These are phyloP conservation scores for Amyloporia xantha DNA, from an alignment of 768 basidiomycete species.

Conservation along the genomic window DNA sequence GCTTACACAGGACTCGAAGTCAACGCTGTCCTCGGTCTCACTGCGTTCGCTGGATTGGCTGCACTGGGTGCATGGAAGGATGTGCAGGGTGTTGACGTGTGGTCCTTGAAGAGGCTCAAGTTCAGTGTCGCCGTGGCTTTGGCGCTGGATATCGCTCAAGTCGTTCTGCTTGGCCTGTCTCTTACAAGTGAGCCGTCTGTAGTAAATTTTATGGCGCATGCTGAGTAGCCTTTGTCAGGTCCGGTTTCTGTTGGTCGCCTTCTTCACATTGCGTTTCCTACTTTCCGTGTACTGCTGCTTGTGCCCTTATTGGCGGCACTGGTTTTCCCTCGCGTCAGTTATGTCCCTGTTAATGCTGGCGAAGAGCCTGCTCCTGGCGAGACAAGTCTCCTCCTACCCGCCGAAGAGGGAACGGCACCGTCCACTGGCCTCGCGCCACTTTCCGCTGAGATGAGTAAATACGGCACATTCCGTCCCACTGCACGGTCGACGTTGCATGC, in stretches of 20 bases:
- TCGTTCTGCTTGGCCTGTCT: slow-evolving; percentile 32
- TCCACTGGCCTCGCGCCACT: slow-evolving; percentile 49
- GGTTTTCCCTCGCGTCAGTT: slow-evolving; percentile 57
- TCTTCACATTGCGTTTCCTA: slow-evolving; percentile 49
- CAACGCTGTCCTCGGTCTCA: slow-evolving; percentile 59
- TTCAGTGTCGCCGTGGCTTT: slow-evolving; percentile 46
- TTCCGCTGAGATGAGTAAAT: slow-evolving; percentile 45
- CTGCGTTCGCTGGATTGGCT: slow-evolving; percentile 66
- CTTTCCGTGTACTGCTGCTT: slow-evolving; percentile 60
- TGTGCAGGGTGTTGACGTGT: slow-evolving; percentile 59
- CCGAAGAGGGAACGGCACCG: slow-evolving; percentile 36
- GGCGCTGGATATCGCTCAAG: slow-evolving; percentile 52
- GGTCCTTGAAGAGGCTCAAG: slow-evolving; percentile 56
- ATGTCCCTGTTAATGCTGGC: slow-evolving; percentile 43
- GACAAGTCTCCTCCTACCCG: slow-evolving; percentile 50
- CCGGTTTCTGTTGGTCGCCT: slow-evolving; percentile 30
- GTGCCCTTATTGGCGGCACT: slow-evolving; percentile 55
- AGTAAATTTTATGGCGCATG: too few species aligned
- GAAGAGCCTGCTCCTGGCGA: slow-evolving; percentile 33
- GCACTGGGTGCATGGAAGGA: slow-evolving; percentile 79
- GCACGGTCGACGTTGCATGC: slow-evolving; percentile 42
- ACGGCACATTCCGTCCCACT: slow-evolving; percentile 61
- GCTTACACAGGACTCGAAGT: slow-evolving; percentile 56
- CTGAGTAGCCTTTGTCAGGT: slow-evolving; percentile 11
- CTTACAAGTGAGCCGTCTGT: slow-evolving; percentile 15